Conservation (phyloP, 2,329 filamentous ascomycete species). For the Corinectria fuckeliana region DNA sequence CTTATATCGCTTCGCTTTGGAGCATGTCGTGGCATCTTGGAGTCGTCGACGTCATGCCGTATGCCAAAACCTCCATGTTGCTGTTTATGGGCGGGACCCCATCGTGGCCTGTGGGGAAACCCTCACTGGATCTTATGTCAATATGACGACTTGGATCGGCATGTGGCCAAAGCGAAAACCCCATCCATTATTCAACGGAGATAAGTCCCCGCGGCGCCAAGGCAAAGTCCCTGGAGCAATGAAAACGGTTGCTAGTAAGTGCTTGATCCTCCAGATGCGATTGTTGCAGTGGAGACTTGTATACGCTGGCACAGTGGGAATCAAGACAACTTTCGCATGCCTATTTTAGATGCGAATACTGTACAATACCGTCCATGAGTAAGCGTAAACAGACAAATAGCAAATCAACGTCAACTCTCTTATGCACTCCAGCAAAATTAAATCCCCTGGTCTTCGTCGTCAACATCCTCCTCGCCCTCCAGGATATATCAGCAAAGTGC, state of each 20-base stretch:
- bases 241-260: not conserved
- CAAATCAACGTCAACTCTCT: not conserved
- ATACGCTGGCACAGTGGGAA: not conserved
- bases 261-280: not conserved
- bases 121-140: not conserved
- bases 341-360: not conserved
- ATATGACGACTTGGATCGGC: not conserved
- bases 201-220: not conserved
- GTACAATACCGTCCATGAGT: too few relatives aligned
- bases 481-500: constrained; percentile 8
- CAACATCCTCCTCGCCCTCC: not conserved
- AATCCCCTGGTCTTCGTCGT: not conserved
- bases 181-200: not conserved
- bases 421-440: not conserved
- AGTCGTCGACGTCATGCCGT: constrained; percentile 20
- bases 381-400: not conserved
- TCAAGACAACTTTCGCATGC: not conserved
- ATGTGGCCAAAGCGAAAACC: not conserved
- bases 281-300: too few relatives aligned
- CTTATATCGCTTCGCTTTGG: not conserved
- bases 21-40: not conserved
- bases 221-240: too few relatives aligned
- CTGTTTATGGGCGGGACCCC: not conserved
- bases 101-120: constrained; percentile 7
- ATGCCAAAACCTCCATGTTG: constrained; percentile 14